phyloP scores from a whole-genome alignment of 2,329 filamentous ascomycete genomes.

The Fusarium sp. region DNA sequence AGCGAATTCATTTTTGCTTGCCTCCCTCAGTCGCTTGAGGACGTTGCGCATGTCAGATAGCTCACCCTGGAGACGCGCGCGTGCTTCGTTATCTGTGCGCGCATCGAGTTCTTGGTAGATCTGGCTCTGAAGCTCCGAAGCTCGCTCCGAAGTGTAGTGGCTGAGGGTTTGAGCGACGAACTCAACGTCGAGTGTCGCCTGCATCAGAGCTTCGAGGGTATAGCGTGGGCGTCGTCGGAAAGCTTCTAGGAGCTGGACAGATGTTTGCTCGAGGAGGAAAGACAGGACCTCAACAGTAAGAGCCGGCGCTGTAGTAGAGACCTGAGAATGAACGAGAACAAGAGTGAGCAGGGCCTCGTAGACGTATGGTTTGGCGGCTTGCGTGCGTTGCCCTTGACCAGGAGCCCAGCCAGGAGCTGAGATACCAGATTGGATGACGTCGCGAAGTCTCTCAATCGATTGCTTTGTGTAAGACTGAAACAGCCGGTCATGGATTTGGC shows the following conservation, averaged over 20 bases:
- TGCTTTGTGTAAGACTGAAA: conserved; percentile 94
- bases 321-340: conserved; percentile 92
- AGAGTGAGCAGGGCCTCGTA: conserved; percentile 88
- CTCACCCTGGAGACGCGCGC: conserved; percentile 84
- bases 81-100: conserved; percentile 88
- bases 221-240: conserved; percentile 79
- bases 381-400: conserved; percentile 67
- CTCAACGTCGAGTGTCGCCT: conserved; percentile 96
- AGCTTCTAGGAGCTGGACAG: conserved; percentile 81
- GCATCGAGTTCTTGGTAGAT: conserved; percentile 93
- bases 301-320: conserved; percentile 81
- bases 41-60: conserved; percentile 89
- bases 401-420: conserved; percentile 79
- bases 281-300: conserved; percentile 86
- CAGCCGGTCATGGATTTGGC: conserved; percentile 89
- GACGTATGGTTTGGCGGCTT: conserved; percentile 86
- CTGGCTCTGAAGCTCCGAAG: conserved; percentile 84
- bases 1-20: conserved; percentile 87
- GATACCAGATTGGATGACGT: conserved; percentile 81
- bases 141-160: conserved; percentile 87
- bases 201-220: conserved; percentile 86
- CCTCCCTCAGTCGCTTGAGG: conserved; percentile 85
- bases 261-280: conserved; percentile 86
- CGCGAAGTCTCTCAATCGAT: conserved; percentile 74
- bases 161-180: conserved; percentile 95